Base-by-base conservation (phyloP, 331 rosid genomes). In the Erythrophleum ivorense region DNA sequence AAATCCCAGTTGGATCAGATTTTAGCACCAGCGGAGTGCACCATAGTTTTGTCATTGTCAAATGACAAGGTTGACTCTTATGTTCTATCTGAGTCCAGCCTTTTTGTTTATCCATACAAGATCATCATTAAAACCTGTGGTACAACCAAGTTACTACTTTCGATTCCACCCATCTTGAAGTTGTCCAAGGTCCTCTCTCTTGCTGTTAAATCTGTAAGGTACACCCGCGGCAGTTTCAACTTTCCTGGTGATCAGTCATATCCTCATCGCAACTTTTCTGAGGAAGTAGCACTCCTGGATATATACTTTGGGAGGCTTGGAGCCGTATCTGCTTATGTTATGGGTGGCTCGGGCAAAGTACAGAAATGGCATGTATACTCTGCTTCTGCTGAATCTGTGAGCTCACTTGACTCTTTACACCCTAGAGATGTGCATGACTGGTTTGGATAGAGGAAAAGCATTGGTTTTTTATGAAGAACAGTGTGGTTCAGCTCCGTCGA, bases 71-170 rank as follows among this genome's bases (percentile, higher is more conserved):
- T 90, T 40, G 93, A 90, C 81, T 90, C 93, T 2, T 88, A 90
- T 45, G 93, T 90, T 59, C 93, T 90, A 19, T 90, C 93, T 0
- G 93, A 90, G 60, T 90, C 93, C 54, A 49, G 54, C 54, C 54
- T 49, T 49, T 49, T 49, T 2, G 54, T 49, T 3, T 49, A 49
- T 49, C 90, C 93, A 0, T 88, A 88, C 84, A 88, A 88, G 65
- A 74, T 90, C 52, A 88, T 90, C 31, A 90, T 90, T 74, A 90
- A 90, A 80, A 90, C 93, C 6, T 90, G 93, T 41, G 93, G 93
- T 62, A 90, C 93, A 1, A 90, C 93, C 0, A 90, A 90, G 76
- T 57, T 90, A 79, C 93, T 90, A 11, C 83, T 78, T 45, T 86
- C 91, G 7, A 82, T 90, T 80, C 90, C 93, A n/a, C 86, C 88